Evolutionary conservation across 1,284 basidiomycete genomes (phyloP).

Genomic region (Puccinia novopanici): DNA sequence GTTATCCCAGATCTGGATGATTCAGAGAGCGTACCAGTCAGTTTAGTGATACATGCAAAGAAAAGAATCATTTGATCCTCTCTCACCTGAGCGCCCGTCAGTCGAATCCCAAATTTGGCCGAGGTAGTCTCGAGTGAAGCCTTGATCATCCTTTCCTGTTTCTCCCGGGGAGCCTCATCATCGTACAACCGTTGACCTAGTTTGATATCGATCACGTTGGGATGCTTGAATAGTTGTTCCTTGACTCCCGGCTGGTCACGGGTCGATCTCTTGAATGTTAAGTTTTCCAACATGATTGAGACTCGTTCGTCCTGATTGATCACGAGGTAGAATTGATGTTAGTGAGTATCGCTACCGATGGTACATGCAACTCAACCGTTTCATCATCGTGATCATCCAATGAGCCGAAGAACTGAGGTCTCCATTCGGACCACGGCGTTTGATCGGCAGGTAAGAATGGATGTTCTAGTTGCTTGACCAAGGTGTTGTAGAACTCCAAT

Average conservation of each 20-base stretch:
- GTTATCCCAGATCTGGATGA: slow-evolving; percentile 36
- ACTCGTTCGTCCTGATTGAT: not conserved
- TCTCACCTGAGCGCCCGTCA: slow-evolving; percentile 43
- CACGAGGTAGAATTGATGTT: not conserved
- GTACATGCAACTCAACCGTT: not conserved
- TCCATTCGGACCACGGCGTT: slow-evolving; percentile 17
- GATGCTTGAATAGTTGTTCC: slow-evolving; percentile 28
- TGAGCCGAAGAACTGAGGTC: slow-evolving; percentile 32
- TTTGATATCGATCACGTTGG: slow-evolving; percentile 48
- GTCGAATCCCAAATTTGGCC: slow-evolving; percentile 32
- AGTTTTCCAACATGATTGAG: slow-evolving; percentile 34
- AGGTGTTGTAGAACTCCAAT: slow-evolving; percentile 26
- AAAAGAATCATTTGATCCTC: no score
- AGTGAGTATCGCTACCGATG: not conserved
- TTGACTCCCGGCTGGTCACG: not conserved
- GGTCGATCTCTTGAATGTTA: slow-evolving; percentile 7
- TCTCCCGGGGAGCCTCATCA: slow-evolving; percentile 35
- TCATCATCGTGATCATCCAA: not conserved
- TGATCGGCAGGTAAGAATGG: not conserved
- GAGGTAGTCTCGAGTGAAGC: slow-evolving; percentile 37
- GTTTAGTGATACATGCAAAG: not conserved
- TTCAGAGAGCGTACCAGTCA: not conserved
- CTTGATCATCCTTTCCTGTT: slow-evolving; percentile 26
- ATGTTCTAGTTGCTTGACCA: slow-evolving; percentile 28
- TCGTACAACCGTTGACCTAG: slow-evolving; percentile 44